phyloP scores from a whole-genome alignment of 805 yeast genomes.

The Suhomyces tanzawaensis region DNA sequence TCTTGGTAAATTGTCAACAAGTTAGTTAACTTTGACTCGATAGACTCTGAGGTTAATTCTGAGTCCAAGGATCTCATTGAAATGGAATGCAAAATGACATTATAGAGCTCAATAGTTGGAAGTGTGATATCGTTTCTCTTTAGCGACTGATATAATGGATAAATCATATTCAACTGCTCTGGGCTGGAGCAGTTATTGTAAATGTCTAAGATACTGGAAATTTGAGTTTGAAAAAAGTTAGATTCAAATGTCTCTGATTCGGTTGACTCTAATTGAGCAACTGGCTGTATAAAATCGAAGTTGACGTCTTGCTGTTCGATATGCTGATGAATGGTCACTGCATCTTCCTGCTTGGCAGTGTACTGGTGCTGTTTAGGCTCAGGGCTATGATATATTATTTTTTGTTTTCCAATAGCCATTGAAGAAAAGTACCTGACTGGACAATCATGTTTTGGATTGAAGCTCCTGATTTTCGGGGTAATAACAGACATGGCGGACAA shows the following conservation, averaged over 20 bases:
- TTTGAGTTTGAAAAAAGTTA: slow-evolving; percentile 19
- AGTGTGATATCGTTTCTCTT: slow-evolving; percentile 34
- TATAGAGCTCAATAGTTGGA: slow-evolving; percentile 54
- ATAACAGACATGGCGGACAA: slow-evolving; percentile 21
- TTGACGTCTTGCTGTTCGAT: neutral
- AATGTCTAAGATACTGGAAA: slow-evolving; percentile 16
- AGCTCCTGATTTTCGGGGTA: slow-evolving; percentile 1
- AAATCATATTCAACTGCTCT: slow-evolving; percentile 30
- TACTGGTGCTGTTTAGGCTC: neutral
- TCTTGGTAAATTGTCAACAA: slow-evolving; percentile 69
- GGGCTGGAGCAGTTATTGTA: slow-evolving; percentile 15
- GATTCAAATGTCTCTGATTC: slow-evolving; percentile 16
- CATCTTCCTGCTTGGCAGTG: slow-evolving; percentile 4
- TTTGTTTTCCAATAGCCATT: neutral
- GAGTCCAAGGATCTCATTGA: slow-evolving; percentile 45
- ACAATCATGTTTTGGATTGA: neutral
- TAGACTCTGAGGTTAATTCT: slow-evolving; percentile 28
- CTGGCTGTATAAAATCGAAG: neutral
- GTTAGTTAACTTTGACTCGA: slow-evolving; percentile 61
- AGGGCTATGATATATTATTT: neutral
- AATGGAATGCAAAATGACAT: slow-evolving; percentile 55
- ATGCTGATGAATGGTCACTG: neutral
- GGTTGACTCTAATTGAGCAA: neutral
- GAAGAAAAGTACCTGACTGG: slow-evolving; percentile 11
- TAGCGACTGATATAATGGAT: slow-evolving; percentile 41